A percentile compares a stretch with the other conserved stretches of the same genome.
Evolutionary conservation across 177 flowering plant genomes (phyloP).

Genomic region (Telopea speciosissima): DNA sequence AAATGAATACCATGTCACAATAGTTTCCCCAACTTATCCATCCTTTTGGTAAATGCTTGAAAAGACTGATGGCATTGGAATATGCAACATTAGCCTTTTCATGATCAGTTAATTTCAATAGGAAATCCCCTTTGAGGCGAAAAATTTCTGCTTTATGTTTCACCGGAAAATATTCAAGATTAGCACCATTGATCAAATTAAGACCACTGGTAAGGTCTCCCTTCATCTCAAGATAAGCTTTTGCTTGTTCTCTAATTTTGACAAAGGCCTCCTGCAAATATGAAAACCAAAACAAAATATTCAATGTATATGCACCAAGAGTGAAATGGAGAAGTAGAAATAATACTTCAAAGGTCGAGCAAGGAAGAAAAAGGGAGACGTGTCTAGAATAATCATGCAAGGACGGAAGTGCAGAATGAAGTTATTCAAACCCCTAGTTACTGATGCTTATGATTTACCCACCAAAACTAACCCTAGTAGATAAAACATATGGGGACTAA

Average conservation of each 20-base stretch:
- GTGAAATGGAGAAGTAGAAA: neutral
- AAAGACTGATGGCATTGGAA: constrained; percentile 81
- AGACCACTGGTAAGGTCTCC: constrained; percentile 91
- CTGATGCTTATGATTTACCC: neutral
- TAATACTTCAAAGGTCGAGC: neutral
- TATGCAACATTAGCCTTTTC: constrained; percentile 84
- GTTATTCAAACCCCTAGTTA: neutral
- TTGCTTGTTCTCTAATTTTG: constrained; percentile 96
- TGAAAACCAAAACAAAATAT: constrained; percentile 7
- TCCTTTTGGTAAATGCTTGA: constrained; percentile 91
- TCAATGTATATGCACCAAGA: neutral
- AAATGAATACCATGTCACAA: constrained; percentile 77
- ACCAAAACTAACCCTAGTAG: neutral
- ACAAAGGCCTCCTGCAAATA: constrained; percentile 91
- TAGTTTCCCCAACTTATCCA: constrained; percentile 99
- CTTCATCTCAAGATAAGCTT: constrained; percentile 90
- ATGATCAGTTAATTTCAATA: constrained; percentile 69
- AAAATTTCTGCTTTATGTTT: constrained; percentile 90
- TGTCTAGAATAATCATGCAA: neutral
- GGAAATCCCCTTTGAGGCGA: constrained; percentile 90
- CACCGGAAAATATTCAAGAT: constrained; percentile 83
- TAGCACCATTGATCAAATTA: constrained; percentile 88
- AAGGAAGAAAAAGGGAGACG: neutral
- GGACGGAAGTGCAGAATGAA: neutral
- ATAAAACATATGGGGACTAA: neutral